Evolutionary conservation across 768 basidiomycete species (phyloP).

Genomic region (Russula sp.): DNA sequence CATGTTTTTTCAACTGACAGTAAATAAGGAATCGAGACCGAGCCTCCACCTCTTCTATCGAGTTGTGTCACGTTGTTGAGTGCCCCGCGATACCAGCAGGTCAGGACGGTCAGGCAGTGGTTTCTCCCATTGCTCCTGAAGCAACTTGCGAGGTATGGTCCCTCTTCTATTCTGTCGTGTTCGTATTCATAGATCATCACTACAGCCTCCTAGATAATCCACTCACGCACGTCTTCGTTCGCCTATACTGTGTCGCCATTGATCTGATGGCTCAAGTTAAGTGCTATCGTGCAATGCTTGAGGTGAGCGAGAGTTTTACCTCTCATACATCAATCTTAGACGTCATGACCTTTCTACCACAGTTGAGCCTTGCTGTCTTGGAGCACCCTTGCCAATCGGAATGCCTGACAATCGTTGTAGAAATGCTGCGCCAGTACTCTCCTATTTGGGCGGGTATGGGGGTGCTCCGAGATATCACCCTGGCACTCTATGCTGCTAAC

Average conservation of each 20-base stretch:
- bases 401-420: slow-evolving; percentile 54
- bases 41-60: slow-evolving; percentile 23
- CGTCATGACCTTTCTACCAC: not conserved
- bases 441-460: slow-evolving; percentile 78
- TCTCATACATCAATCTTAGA: not conserved
- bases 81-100: slow-evolving; percentile 68
- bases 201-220: slow-evolving; percentile 10
- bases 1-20: not conserved
- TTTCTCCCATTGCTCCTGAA: slow-evolving; percentile 61
- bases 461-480: slow-evolving; percentile 44
- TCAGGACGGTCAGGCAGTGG: slow-evolving; percentile 64
- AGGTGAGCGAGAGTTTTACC: slow-evolving; percentile 36
- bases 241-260: slow-evolving; percentile 48
- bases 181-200: not conserved
- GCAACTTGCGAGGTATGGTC: slow-evolving; percentile 39
- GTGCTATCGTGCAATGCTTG: slow-evolving; percentile 62
- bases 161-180: not conserved
- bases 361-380: slow-evolving; percentile 39
- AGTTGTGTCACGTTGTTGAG: slow-evolving; percentile 41
- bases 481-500: slow-evolving; percentile 55
- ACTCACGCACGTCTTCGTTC: slow-evolving; percentile 32
- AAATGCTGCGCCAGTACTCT: slow-evolving; percentile 62
- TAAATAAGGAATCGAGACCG: not conserved
- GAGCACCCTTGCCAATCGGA: slow-evolving; percentile 45
- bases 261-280: slow-evolving; percentile 54